phyloP scores from a whole-genome alignment of 306 rosid genomes.

The Casuarina glauca region DNA sequence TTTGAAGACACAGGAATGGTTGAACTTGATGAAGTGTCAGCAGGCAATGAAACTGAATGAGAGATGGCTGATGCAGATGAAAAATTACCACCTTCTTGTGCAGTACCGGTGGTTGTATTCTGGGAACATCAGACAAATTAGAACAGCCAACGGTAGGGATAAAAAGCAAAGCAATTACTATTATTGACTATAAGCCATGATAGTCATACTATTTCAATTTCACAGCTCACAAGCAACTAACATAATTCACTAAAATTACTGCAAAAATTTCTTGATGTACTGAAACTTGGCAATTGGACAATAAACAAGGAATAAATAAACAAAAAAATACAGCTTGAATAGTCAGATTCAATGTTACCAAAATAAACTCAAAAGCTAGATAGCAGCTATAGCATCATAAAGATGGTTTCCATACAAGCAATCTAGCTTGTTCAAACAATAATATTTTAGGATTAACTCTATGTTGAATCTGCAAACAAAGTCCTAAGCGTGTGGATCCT shows the following conservation, averaged over 20 bases:
- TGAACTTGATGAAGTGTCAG: constrained; percentile 43
- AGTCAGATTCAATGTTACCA: background rate
- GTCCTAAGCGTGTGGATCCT: background rate
- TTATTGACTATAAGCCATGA: background rate
- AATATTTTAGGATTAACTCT: background rate
- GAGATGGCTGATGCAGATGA: constrained; percentile 44
- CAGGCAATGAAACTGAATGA: constrained; percentile 40
- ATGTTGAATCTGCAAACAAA: background rate
- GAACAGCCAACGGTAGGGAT: constrained; percentile 12
- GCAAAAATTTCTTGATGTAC: background rate
- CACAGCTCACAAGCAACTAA: background rate
- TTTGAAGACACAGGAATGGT: constrained; percentile 40
- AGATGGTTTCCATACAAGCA: background rate
- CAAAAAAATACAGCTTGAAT: background rate
- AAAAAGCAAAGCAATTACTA: background rate
- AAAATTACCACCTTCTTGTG: constrained; percentile 45
- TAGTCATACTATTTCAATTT: background rate
- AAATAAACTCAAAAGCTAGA: background rate
- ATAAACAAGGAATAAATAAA: background rate
- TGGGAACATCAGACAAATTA: constrained; percentile 39
- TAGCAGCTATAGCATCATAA: background rate
- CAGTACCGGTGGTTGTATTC: constrained; percentile 40
- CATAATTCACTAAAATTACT: background rate
- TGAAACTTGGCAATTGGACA: background rate
- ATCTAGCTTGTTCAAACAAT: background rate